A percentile compares a stretch with the other conserved stretches of the same genome.
phyloP scores from a whole-genome alignment of 371 early-diverging fungal species.

The Actinomucor elegans region DNA sequence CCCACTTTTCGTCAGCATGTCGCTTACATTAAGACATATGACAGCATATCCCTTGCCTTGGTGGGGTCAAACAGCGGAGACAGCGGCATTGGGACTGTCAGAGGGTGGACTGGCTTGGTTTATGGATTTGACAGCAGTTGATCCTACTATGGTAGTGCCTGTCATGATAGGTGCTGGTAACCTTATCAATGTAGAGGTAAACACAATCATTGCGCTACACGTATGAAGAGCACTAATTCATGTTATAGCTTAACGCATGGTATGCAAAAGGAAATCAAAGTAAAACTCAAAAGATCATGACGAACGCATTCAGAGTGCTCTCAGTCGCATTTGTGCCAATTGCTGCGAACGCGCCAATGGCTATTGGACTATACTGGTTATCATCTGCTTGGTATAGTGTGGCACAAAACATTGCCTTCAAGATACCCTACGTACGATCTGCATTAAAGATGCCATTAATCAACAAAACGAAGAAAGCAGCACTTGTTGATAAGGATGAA shows the following conservation, averaged over 20 bases:
- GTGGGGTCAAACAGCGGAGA: constrained; percentile 34
- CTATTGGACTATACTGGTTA: constrained; percentile 64
- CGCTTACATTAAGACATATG: constrained; percentile 70
- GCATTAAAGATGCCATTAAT: constrained; percentile 23
- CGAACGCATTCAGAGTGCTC: constrained; percentile 57
- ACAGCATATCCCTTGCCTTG: constrained; percentile 63
- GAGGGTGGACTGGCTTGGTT: constrained; percentile 73
- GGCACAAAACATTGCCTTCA: constrained; percentile 56
- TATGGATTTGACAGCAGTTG: constrained; percentile 65
- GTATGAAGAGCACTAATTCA: no score
- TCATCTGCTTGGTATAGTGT: constrained; percentile 65
- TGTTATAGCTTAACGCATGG: constrained; percentile 55
- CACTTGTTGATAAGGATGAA: background rate
- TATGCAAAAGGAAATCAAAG: constrained; percentile 45
- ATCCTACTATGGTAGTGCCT: constrained; percentile 74
- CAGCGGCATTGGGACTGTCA: constrained; percentile 49
- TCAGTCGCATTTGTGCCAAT: constrained; percentile 68
- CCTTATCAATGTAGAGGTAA: constrained; percentile 72
- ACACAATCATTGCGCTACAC: no score
- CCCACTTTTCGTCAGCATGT: constrained; percentile 73
- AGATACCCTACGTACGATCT: constrained; percentile 36
- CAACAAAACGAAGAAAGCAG: background rate
- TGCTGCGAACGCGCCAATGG: constrained; percentile 71
- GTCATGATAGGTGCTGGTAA: constrained; percentile 68
- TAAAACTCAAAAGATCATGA: constrained; percentile 43